Base-by-base conservation (phyloP, 2,329 filamentous ascomycete genomes). In the Fusarium sororula region DNA sequence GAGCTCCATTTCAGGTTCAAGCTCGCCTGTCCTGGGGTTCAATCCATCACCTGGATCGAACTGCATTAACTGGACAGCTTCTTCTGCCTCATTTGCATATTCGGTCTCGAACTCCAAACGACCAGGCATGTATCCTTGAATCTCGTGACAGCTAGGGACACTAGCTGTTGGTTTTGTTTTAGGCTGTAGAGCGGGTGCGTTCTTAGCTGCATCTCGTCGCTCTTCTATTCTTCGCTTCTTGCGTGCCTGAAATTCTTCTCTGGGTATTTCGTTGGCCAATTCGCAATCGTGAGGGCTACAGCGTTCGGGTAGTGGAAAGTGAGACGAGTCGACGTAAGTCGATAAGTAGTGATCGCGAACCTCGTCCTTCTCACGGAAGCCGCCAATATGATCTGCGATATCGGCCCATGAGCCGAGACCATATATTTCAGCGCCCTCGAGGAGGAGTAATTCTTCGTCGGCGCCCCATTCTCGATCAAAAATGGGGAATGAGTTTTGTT, bases 61-160 rank as follows among this genome's bases (percentile, higher is more conserved):
- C 73, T 97, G 93, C 95, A 99, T 98, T 73, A 97, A 92, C 81
- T 99, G 96, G 5, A 99, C 96, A 0, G 96, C 96, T 83, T 98
- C 97, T 84, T 99, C 96, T 2, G 96, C 96, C 79, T 99, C 96
- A 79, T 99, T 99, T 79, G 96, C 94, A 80, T 98, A 96, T 79
- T 99, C 96, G 0, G 94, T 98, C 86, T 99, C 96, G 74, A 99
- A 99, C 80, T 99, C 96, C 74, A 99, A 84, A 45, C 96, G 94
- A 50, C 96, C 96, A 7, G 96, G 96, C 96, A 99, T 99, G 82
- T 97, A 99, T 7, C 96, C 96, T 83, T 98, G 95, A 42, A 99
- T 96, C 83, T 99, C 96, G 85, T 99, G 96, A 82, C 96, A 99
- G 39, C 95, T 93, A 1, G 96, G 96, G 6, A 98, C 95, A 85